Conservation (phyloP, 2,329 filamentous ascomycete species). For the Pezicula radicicola region DNA sequence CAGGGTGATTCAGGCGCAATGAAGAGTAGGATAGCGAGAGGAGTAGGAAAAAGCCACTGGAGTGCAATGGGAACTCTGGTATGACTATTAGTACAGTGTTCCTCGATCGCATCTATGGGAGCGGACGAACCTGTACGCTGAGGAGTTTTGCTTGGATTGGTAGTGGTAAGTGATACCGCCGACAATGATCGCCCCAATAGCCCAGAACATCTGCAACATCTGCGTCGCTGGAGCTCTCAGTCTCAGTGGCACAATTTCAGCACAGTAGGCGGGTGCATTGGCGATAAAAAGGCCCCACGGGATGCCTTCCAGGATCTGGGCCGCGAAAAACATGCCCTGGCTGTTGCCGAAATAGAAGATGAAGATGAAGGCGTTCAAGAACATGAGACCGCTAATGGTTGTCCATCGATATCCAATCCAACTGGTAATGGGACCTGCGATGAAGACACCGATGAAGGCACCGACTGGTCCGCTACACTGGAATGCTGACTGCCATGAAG, state of each 20-base stretch:
- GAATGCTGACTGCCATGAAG: constrained; percentile 57
- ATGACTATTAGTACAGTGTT: constrained; percentile 30
- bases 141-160: constrained; percentile 31
- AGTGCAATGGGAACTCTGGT: constrained; percentile 46
- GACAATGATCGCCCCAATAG: constrained; percentile 59
- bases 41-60: constrained; percentile 51
- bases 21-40: constrained; percentile 46
- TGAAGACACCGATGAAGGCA: constrained; percentile 56
- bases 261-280: constrained; percentile 60
- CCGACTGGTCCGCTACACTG: constrained; percentile 53
- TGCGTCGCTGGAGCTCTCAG: constrained; percentile 56
- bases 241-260: constrained; percentile 57
- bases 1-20: constrained; percentile 43
- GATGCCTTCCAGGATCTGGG: constrained; percentile 58
- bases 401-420: constrained; percentile 57
- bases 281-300: constrained; percentile 67
- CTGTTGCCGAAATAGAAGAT: constrained; percentile 41
- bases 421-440: constrained; percentile 59
- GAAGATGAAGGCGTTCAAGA: constrained; percentile 45
- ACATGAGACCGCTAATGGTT: constrained; percentile 51
- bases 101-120: constrained; percentile 16
- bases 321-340: constrained; percentile 41
- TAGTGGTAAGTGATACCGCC: constrained; percentile 53
- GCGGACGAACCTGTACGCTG: constrained; percentile 40
- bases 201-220: constrained; percentile 66